Base-by-base conservation (phyloP, 179 eudicot genomes). In the Camellia oleifera region DNA sequence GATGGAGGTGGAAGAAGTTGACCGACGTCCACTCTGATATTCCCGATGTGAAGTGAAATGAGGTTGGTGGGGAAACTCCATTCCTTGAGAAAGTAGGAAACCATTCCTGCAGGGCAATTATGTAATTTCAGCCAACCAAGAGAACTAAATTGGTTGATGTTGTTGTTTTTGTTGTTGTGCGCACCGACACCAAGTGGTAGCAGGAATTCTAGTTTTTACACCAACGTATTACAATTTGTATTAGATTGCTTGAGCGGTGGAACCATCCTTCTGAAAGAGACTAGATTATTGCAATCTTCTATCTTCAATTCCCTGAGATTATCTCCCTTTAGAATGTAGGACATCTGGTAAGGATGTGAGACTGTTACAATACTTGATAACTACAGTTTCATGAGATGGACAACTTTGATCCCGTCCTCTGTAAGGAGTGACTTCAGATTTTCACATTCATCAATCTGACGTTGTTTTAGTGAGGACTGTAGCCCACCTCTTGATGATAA, bases 211-310 rank as follows among this genome's bases (percentile, higher is more conserved):
- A 72, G 61, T 46, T 70, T 70, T 48, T 17, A 18, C 56, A 45
- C 0, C 7, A 1, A 0, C 0, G 0, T 11, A 69, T 20, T 0
- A 1, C 1, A 7, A 50, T 4, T 48, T 72, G 2, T 0, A 17
- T 72, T 8, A 72, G 60, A 50, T 52, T 72, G 75, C 40, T 50
- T 46, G 75, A 2, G 4, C 14, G 54, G 56, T n/a, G 14, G n/a
- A 72, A 52, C 75, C 75, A 72, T 50, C 75, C 60, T 20, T 72
- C 60, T 9, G 75, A 60, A 20, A 72, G n/a, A 44, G 75, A 72
- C 75, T 9, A 72, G 44, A 20, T 20, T 20, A 6, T 10, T 12
- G 8, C 40, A 69, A 0, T 2, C 1, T 0, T 0, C 0, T 53
- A 74, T 14, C 23, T 0, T 0, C 48, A 74, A 4, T 26, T 3